Evolutionary conservation across 176 grass and related monocot species (phyloP), one percentile per base, ranked within the genome.

Genomic region (Pontederia crassipes): DNA sequence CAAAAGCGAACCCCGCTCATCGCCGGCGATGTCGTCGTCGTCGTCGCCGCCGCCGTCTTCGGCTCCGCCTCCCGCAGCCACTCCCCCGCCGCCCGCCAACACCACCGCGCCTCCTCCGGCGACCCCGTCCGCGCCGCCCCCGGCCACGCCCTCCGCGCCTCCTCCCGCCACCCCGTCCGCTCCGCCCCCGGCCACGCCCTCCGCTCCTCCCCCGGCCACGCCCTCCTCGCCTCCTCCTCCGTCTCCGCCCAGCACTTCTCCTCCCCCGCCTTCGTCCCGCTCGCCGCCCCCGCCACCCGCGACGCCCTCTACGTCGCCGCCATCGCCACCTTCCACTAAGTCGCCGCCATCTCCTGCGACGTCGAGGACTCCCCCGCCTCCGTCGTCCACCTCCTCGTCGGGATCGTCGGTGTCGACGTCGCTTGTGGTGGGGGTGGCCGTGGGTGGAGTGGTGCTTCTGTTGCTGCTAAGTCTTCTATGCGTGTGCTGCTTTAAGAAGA

Each of bases 401-500:
- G 54, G 45, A 12, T 63, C 40, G 2, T 29, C 32, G 1, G 32
- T 86, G 5, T 77, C 79, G 12, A 77, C 65, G 57, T 26, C 79
- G n/a, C 45, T 66, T 17, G 79, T 92, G 1, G 77, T 62, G 4
- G 93, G 82, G 56, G 74, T 92, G 11, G 88, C 77, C 1, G 76
- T 78, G 11, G 93, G 81, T 8, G 87, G 71, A 0, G 49, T 98
- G 1, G 55, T 81, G 8, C 61, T 71, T 45, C 59, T 92, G 50
- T 76, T 98, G 51, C 61, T 92, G 32, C 76, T 54, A 9, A 75
- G 79, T 74, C 20, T 98, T 0, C 53, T 98, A 13, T 86, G 79
- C 67, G 54, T 92, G 61, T 89, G 65, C 69, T 49, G 76, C 56
- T 69, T 69, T 16, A 95, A 51, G 74, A 91, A 71, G 58, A 95